These are phyloP conservation scores for Holtermanniella nyarrowii DNA, from an alignment of 768 basidiomycete genomes.

Conservation along the genomic window DNA sequence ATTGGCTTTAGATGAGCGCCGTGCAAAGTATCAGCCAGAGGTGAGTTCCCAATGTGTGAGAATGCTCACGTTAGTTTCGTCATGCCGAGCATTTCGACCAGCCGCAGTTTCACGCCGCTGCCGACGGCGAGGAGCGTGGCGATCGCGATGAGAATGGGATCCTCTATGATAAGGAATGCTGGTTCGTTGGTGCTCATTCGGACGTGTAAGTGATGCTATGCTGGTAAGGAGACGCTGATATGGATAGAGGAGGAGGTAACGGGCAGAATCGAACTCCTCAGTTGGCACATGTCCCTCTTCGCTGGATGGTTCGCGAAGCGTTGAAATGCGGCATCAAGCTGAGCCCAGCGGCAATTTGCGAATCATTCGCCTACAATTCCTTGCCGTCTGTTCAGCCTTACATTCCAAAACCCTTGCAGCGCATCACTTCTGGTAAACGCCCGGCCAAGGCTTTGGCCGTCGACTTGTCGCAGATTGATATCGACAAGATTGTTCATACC, in stretches of 20 bases:
- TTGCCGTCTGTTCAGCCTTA: neutral
- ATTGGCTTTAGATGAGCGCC: conserved; percentile 29
- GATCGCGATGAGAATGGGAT: neutral
- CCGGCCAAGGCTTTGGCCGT: neutral
- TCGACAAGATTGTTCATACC: neutral
- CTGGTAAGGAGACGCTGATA: neutral
- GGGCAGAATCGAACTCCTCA: neutral
- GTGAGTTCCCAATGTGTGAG: conserved; percentile 7
- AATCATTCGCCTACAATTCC: neutral
- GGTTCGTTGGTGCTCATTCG: conserved; percentile 11
- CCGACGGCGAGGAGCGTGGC: neutral
- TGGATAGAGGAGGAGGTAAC: conserved; percentile 12
- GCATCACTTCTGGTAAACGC: neutral
- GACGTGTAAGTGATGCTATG: conserved; percentile 1
- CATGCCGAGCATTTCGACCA: neutral
- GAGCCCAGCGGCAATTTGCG: conserved; percentile 8
- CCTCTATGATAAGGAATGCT: conserved; percentile 8
- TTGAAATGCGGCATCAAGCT: conserved; percentile 15
- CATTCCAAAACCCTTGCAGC: neutral
- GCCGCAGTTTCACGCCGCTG: neutral
- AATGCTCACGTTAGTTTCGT: neutral
- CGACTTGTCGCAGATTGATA: neutral
- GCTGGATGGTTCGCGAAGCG: conserved; percentile 30
- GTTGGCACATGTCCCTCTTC: conserved; percentile 13
- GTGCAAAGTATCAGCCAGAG: conserved; percentile 27